These are phyloP conservation scores for Solanum verrucosum DNA, from an alignment of 257 asterid species.

Conservation along the genomic window DNA sequence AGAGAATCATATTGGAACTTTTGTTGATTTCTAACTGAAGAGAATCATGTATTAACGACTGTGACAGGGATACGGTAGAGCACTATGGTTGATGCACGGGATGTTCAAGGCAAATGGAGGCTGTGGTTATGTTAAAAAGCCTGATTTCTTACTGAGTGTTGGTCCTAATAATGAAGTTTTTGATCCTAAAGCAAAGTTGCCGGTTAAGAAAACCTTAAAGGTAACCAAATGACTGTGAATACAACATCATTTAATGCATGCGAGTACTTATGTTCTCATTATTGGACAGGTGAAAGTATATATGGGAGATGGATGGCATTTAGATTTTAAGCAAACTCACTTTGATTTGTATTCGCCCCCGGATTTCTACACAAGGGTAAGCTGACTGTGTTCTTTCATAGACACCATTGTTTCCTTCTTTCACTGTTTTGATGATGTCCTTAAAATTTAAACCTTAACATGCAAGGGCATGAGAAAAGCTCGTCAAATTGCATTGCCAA, in stretches of 20 bases:
- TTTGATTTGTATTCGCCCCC: constrained; percentile 82
- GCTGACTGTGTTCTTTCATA: background rate
- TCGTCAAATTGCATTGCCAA: background rate
- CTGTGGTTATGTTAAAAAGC: constrained; percentile 79
- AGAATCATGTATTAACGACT: background rate
- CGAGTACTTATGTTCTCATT: background rate
- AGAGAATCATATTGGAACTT: background rate
- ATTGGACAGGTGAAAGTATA: constrained; percentile 62
- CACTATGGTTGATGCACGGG: constrained; percentile 87
- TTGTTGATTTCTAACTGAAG: too few relatives aligned
- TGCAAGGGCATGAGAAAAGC: background rate
- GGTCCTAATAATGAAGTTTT: constrained; percentile 36
- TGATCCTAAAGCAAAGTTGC: constrained; percentile 38
- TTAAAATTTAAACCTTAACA: background rate
- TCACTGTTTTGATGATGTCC: background rate
- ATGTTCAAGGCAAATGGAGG: constrained; percentile 79
- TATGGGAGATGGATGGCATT: constrained; percentile 93
- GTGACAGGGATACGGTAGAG: constrained; percentile 69
- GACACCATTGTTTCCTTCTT: background rate
- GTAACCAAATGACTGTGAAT: constrained; percentile 9
- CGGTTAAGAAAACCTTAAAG: constrained; percentile 60
- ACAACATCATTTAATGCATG: background rate
- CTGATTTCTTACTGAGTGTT: constrained; percentile 47
- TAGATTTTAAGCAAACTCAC: constrained; percentile 87
- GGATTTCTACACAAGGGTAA: constrained; percentile 80